A percentile compares a stretch with the other conserved stretches of the same genome.
phyloP scores from a whole-genome alignment of 371 early-diverging fungal genomes.

The Mortierella sp. region DNA sequence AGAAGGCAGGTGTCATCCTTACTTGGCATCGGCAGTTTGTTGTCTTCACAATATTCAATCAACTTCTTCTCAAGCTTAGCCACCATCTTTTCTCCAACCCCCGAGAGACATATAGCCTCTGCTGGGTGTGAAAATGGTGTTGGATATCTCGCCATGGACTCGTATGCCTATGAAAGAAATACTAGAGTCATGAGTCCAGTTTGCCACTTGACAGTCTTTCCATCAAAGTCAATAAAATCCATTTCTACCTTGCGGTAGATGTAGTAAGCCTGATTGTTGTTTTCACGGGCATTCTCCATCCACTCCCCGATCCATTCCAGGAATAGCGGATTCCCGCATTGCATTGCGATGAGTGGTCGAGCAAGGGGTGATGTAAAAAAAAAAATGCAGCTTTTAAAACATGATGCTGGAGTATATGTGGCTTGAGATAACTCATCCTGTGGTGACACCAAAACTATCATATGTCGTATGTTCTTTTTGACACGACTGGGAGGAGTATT shows the following conservation, averaged over 20 bases:
- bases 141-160: conserved; percentile 72
- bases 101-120: conserved; percentile 67
- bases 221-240: background rate
- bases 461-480: no score
- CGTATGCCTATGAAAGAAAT: conserved; percentile 65
- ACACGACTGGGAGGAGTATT: no score
- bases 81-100: conserved; percentile 75
- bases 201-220: background rate
- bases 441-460: no score
- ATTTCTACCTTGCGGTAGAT: conserved; percentile 68
- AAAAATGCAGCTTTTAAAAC: background rate
- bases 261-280: conserved; percentile 60
- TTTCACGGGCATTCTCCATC: conserved; percentile 62
- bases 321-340: conserved; percentile 73
- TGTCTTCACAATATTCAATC: conserved; percentile 65
- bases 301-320: conserved; percentile 75
- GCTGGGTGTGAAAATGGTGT: conserved; percentile 63
- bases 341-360: conserved; percentile 7
- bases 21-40: conserved; percentile 67
- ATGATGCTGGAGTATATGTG: background rate
- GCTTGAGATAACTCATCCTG: no score
- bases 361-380: background rate
- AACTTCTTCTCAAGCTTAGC: conserved; percentile 70
- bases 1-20: conserved; percentile 1
- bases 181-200: background rate